Evolutionary conservation across 495 filamentous ascomycete genomes (phyloP), one percentile per base, ranked within the genome.

Genomic region (Aspergillus saccharolyticus): DNA sequence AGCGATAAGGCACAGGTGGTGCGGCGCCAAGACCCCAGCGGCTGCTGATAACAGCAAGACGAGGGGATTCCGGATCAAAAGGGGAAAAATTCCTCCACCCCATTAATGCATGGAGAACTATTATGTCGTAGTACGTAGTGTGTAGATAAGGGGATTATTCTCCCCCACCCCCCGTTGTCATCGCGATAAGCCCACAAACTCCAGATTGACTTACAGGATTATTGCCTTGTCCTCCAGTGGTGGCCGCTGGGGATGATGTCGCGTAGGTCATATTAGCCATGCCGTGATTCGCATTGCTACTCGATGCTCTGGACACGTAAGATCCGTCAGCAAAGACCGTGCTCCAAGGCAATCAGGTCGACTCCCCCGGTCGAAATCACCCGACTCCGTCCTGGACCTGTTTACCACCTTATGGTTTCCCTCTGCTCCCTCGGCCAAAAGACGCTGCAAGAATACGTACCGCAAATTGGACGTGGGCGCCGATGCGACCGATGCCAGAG

Each of bases 191-290:
- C 44, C 42, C 21, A 28, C 25, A 39, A 2, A 58, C 14, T 54
- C 18, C 54, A 25, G 16, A 39, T 51, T 79, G 42, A 63, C 87
- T 81, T 76, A 90, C 88, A 60, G 85, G 78, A 57, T 80, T 83
- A 58, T 83, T 86, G 25, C 82, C 83, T 62, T 83, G 82, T 47
- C 85, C 85, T 59, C 83, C 86, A 47, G 80, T 81, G 0, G 85
- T 86, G 14, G 83, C 84, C 25, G 87, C 86, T 9, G 85, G 85
- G 21, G 86, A 86, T 10, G 85, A 82, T 42, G 82, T 83, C 52
- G 82, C 74, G 67, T 85, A 86, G 55, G 70, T 82, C 73, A 82
- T 82, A 66, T 72, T 82, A 46, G 71, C 76, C 78, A 83, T 83
- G 63, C 61, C 76, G 66, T 70, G 71, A 63, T 71, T 75, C 54